These are phyloP conservation scores for Penicillium sp. DNA, from an alignment of 2,329 filamentous ascomycete genomes.

Conservation along the genomic window DNA sequence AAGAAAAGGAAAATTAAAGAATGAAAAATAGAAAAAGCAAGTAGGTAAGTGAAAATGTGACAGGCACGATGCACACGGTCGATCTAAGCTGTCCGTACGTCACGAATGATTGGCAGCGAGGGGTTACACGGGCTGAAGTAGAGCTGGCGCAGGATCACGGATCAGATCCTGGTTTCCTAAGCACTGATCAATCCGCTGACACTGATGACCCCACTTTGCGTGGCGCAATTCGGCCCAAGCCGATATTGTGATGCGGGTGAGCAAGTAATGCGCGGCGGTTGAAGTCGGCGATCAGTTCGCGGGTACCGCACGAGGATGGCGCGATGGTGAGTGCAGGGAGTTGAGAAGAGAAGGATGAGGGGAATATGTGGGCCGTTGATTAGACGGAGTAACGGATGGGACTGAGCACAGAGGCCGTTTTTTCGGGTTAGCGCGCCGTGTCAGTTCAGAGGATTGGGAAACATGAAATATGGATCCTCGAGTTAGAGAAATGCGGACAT, in stretches of 20 bases:
- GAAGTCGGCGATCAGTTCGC: conserved; percentile 12
- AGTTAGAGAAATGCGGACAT: not conserved
- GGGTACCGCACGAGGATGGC: conserved; percentile 1
- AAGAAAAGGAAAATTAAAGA: not conserved
- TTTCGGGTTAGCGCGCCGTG: conserved; percentile 2
- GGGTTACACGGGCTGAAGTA: conserved; percentile 15
- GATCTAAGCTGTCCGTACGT: conserved; percentile 1
- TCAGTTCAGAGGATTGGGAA: not conserved
- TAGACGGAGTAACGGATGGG: not conserved
- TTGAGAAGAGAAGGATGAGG: not conserved
- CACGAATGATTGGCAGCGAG: conserved; percentile 9
- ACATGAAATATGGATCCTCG: not conserved
- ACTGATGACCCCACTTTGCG: conserved; percentile 10
- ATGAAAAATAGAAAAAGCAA: not conserved
- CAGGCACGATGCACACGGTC: conserved; percentile 10
- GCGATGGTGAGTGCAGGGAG: not conserved
- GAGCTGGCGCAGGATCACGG: not conserved
- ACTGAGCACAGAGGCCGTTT: not conserved
- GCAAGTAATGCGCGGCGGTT: conserved; percentile 15
- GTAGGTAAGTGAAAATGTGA: not conserved
- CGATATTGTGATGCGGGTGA: conserved; percentile 12
- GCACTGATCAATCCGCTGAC: conserved; percentile 12
- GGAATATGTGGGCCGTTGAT: not conserved
- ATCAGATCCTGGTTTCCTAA: conserved; percentile 4
- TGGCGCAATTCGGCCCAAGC: conserved; percentile 9